phyloP scores from a whole-genome alignment of 352 stramenopile species.

The Phytopythium ostracodes region DNA sequence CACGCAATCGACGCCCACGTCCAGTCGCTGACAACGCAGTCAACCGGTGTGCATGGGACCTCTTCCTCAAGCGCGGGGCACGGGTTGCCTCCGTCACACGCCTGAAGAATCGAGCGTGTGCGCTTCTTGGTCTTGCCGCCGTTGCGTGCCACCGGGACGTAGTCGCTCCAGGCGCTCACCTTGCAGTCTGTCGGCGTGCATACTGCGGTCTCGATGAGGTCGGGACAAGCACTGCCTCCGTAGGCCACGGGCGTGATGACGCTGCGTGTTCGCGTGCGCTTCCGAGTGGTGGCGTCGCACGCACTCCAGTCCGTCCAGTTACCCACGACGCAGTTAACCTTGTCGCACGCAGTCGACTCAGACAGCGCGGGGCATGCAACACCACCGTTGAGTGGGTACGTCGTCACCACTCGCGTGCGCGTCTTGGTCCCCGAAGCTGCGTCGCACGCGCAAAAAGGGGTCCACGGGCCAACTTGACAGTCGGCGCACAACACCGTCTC shows the following conservation, averaged over 20 bases:
- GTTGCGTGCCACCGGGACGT: slow-evolving; percentile 38
- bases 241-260: slow-evolving; percentile 26
- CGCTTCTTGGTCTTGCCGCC: slow-evolving; percentile 39
- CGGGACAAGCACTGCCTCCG: slow-evolving; percentile 33
- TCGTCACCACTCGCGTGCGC: slow-evolving; percentile 24
- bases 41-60: slow-evolving; percentile 44
- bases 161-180: slow-evolving; percentile 46
- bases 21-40: slow-evolving; percentile 57
- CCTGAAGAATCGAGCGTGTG: slow-evolving; percentile 25
- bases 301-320: slow-evolving; percentile 36
- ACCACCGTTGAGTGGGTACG: slow-evolving; percentile 20
- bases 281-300: slow-evolving; percentile 41
- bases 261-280: slow-evolving; percentile 34
- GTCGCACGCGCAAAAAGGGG: slow-evolving; percentile 25
- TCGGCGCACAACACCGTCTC: slow-evolving; percentile 39
- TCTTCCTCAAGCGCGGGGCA: slow-evolving; percentile 50
- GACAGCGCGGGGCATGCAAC: slow-evolving; percentile 21
- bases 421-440: slow-evolving; percentile 25
- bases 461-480: slow-evolving; percentile 34
- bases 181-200: slow-evolving; percentile 44
- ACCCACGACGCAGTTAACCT: slow-evolving; percentile 38
- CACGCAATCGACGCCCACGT: slow-evolving; percentile 38
- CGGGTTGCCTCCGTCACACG: slow-evolving; percentile 29
- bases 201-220: slow-evolving; percentile 28
- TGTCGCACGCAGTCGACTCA: slow-evolving; percentile 30